Evolutionary conservation across 2,329 filamentous ascomycete species (phyloP), one percentile per base, ranked within the genome.

Genomic region (Monascus ruber): DNA sequence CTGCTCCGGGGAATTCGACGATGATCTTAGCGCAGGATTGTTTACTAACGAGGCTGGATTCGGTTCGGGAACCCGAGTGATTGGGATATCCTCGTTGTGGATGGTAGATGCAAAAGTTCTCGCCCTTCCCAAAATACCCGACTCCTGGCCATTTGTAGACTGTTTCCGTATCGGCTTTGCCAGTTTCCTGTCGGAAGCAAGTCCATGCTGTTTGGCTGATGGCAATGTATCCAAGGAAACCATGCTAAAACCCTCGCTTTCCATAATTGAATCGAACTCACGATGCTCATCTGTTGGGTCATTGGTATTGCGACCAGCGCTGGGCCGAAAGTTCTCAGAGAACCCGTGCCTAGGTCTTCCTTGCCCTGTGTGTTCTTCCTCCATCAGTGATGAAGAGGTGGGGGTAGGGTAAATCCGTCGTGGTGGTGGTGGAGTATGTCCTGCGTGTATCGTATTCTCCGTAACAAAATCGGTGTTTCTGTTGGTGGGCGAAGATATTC

Each of bases 231-330:
- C 66, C 34, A 74, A 55, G 8, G 72, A 74, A 35, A 75, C 71
- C 70, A 75, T 73, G 41, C 70, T 75, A 43, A 75, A 75, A 3
- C 68, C 72, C 58, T 75, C 72, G 46, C 72, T 74, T 52, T 75
- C 72, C 45, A 75, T 62, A 17, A 75, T 71, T 1, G 72, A 71
- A 50, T 75, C 71, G 43, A 70, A 72, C 34, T 71, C 70, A 31
- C 56, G 54, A 38, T 68, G 59, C 11, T 66, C 63, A 26, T 66
- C 57, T 4, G 58, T 65, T 26, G 63, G 61, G 38, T 68, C 59
- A 24, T 41, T 42, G 11, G 41, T 38, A 40, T n/a, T 27, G 6
- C 40, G 39, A 33, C 26, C 9, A 34, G 31, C 37, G 31, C 36
- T 40, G 26, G 31, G 31, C 11, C 37, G 36, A 24, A 38, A 36